Evolutionary conservation across 352 stramenopile species (phyloP), one percentile per base, ranked within the genome.

Genomic region (Globisporangium cylindrosporum): DNA sequence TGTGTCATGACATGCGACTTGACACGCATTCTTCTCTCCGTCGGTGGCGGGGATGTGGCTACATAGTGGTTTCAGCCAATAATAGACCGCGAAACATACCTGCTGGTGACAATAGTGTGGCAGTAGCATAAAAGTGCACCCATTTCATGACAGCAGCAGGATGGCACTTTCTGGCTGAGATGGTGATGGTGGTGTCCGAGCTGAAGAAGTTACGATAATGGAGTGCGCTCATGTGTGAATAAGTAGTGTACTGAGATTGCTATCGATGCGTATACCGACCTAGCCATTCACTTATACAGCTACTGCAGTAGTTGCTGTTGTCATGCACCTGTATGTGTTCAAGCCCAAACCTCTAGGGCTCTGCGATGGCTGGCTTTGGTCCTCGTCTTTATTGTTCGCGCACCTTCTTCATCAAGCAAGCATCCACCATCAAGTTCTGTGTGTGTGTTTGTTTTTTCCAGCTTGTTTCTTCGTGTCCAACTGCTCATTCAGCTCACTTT

Each of bases 11-110:
- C 15, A 48, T 49, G 41, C 41, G 18, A 8, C 41, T 49, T 49
- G 41, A 49, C 41, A 49, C 15, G 20, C 41, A 49, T 49, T 49
- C 41, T 20, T 43, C 14, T 29, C 18, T 10, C 20, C 22, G 43
- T 59, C 46, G 48, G 48, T 59, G 48, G 22, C 2, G 25, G 9
- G 9, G 7, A 24, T 15, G 24, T 43, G 57, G 4, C 29, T 51
- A 4, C 4, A 51, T 5, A n/a, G 43, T 10, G 0, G 27, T 59
- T 46, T 49, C 43, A 43, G 46, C 57, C 65, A 70, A 60, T 55
- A 69, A 64, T 67, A 67, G 62, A 29, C 32, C 25, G 20, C 27
- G 41, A 69, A 69, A 64, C 64, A 29, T 27, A 69, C 41, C 43
- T 36, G 15, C 36, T 57, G 57, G 66, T 71, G 66, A n/a, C 48